These are phyloP conservation scores for Plasmodium relictum DNA, from an alignment of 169 alveolate genomes.

Conservation along the genomic window DNA sequence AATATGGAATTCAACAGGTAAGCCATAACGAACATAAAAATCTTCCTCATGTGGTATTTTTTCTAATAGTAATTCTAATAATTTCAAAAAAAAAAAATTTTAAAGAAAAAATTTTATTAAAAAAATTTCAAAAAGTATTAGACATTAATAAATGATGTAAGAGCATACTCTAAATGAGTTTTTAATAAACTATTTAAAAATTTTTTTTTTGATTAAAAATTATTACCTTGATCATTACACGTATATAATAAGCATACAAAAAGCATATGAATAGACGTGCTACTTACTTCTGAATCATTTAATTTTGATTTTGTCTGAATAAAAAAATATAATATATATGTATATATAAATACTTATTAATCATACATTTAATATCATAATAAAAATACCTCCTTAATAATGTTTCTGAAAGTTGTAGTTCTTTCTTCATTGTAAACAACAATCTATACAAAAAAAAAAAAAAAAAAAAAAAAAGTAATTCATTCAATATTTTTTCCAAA, in stretches of 20 bases:
- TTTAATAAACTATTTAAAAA: too few relatives aligned
- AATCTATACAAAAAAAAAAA: constrained; percentile 37
- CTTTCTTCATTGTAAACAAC: constrained; percentile 54
- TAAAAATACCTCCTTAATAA: constrained; percentile 32
- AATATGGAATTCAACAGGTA: constrained; percentile 61
- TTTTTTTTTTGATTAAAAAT: background rate
- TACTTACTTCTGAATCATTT: constrained; percentile 47
- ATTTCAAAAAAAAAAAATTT: constrained; percentile 1
- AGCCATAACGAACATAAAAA: constrained; percentile 67
- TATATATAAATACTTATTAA: background rate
- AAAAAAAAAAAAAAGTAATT: constrained; percentile 2
- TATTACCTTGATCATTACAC: constrained; percentile 75
- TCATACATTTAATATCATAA: background rate
- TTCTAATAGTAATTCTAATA: constrained; percentile 49
- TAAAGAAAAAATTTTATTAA: background rate
- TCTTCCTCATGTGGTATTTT: constrained; percentile 55
- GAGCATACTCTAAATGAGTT: background rate
- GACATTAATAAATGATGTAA: background rate
- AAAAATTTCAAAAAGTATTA: background rate
- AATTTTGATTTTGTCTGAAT: constrained; percentile 44
- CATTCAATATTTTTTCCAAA: background rate
- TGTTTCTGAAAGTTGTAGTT: constrained; percentile 62
- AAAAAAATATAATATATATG: background rate
- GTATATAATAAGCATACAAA: constrained; percentile 67
- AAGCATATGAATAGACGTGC: constrained; percentile 69